Evolutionary conservation across 805 yeast genomes (phyloP), one percentile per base, ranked within the genome.

Genomic region (Priceomyces carsonii): DNA sequence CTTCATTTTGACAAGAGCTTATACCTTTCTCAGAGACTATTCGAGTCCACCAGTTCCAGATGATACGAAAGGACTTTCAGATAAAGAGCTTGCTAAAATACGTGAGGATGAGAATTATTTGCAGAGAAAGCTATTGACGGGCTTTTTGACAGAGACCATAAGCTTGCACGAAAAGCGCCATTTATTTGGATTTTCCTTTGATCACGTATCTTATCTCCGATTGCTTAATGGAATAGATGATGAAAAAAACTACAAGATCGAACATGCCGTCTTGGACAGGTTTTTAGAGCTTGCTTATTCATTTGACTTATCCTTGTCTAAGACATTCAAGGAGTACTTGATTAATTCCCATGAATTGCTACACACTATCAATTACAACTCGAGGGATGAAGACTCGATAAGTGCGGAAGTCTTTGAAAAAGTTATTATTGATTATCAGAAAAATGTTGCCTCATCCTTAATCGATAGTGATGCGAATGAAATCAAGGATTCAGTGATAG

Each of bases 111-210:
- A 85, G 54, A 63, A 71, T 6, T 73, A 70, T 38, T 59, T 83
- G 21, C 91, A 85, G 50, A 70, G 86, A 23, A 76, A 75, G 44
- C 60, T 89, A 26, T 61, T 91, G 34, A 77, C 80, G 25, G 73
- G 81, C 30, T 74, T 85, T 30, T 44, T 83, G 14, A 74, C 90
- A 1, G 73, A 77, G 46, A 52, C 73, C 2, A 58, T 78, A 9
- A 74, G 69, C 25, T 49, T 70, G 8, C 45, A 68, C 13, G 47
- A 51, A 23, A 40, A 38, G 13, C 23, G 33, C 10, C 39, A 35
- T 31, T 22, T 35, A 22, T 29, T 43, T 32, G 65, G 65, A 3
- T 54, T 39, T 35, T 32, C 64, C 3, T 38, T 51, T 15, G 58
- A 55, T 18, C 49, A 43, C 31, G 50, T 61, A 25, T 38, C 48